Base-by-base conservation (phyloP, 2,329 filamentous ascomycete genomes). In the Endoconidiophora polonica region DNA sequence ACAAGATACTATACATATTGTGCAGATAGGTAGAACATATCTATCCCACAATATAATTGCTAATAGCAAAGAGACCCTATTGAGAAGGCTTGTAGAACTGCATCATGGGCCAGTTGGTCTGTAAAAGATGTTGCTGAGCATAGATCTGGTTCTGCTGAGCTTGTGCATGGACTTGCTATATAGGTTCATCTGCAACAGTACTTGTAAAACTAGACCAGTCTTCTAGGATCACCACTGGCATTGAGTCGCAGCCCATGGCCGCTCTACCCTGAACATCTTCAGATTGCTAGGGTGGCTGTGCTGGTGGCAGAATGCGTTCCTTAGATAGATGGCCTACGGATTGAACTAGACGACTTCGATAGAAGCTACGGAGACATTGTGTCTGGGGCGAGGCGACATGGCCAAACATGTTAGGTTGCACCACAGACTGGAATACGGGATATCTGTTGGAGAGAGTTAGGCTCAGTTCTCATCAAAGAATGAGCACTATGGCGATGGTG, bases 221-320 rank as follows among this genome's bases (percentile, higher is more conserved):
- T 2, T 67, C 63, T 42, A 68, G 67, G 7, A 63, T 59, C 29
- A 65, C 59, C 2, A 60, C 59, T 2, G 65, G 60, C 26, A 66
- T 64, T 54, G 65, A 68, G 48, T 69, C 66, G 56, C 68, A 68
- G 42, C 68, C 66, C 65, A 69, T 68, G 56, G 65, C 60, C 4
- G 42, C 16, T 9, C 23, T 12, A 3, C 37, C 26, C 4, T 38
- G 20, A 14, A 23, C 29, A 33, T 33, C 29, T 33, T 9, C 29
- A 9, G 29, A 33, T 6, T 48, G 46, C 16, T 23, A 16, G n/a
- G 46, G 20, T 40, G 41, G 26, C 5, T 57, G 57, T 10, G 59
- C 59, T 18, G 63, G 60, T 2, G 63, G 64, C 18, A 64, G 57
- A 45, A 64, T 64, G 4, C 63, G 61, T 55, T 66, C 26, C 55